Evolutionary conservation across 73 alveolate genomes (phyloP).

Genomic region (Paramecium caudatum): DNA sequence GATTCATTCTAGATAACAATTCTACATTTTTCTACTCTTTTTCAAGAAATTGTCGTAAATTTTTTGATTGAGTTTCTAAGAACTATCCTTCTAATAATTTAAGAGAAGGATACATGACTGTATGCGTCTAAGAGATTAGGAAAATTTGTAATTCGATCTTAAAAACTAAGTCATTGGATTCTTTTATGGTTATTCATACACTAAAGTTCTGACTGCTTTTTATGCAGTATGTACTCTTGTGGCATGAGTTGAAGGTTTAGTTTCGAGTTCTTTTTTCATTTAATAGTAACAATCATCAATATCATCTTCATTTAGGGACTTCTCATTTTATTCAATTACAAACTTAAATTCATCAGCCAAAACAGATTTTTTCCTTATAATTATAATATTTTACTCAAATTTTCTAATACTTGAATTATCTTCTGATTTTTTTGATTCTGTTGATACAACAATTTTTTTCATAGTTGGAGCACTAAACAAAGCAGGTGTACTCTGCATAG

Average conservation of each 20-base stretch:
- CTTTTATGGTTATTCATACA: conserved; percentile 22
- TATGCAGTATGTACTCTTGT: conserved; percentile 9
- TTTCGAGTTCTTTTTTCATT: conserved; percentile 24
- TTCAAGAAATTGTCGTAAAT: background rate
- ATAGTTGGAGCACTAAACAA: background rate
- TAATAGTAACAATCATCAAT: conserved; percentile 5
- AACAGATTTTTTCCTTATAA: conserved; percentile 29
- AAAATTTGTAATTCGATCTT: background rate
- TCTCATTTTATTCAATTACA: conserved; percentile 28
- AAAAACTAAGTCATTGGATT: conserved; percentile 19
- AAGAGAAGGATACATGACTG: background rate
- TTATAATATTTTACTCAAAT: background rate
- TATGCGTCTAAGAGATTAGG: conserved; percentile 7
- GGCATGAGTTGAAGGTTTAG: conserved; percentile 18
- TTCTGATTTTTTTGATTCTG: conserved; percentile 27
- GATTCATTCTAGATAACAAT: conserved; percentile 29
- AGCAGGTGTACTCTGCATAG: background rate
- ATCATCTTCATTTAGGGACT: conserved; percentile 3
- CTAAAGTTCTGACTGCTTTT: background rate
- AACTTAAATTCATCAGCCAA: conserved; percentile 26
- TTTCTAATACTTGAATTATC: background rate
- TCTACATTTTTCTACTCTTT: conserved; percentile 17
- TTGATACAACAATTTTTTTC: background rate
- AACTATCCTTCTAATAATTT: conserved; percentile 11
- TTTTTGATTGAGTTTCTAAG: background rate